Evolutionary conservation across 106 monocot genomes (phyloP), one percentile per base, ranked within the genome.

Genomic region (Hemerocallis citrina): DNA sequence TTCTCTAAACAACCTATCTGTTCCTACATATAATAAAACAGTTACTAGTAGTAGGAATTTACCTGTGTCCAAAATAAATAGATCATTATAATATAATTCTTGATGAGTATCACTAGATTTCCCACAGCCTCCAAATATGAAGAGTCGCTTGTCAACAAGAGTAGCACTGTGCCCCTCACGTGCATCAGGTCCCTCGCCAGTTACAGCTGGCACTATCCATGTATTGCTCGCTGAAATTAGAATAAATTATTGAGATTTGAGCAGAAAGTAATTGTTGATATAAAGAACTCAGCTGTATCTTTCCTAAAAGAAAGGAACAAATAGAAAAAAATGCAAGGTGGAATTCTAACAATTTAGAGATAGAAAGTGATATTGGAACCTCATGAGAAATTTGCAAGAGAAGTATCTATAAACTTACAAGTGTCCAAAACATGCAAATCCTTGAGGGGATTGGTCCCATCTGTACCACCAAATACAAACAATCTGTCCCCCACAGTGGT

Each of bases 381-480:
- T 32, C 35, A 34, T 7, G 7, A 20, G 12, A 21, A n/a, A n/a
- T n/a, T n/a, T n/a, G n/a, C n/a, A n/a, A n/a, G n/a, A n/a, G n/a
- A n/a, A n/a, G n/a, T n/a, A n/a, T 19, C 0, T 35, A 57, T 22
- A 36, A 19, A 77, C 89, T 59, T 69, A 89, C 89, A 73, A 9
- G 89, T 81, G 63, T 89, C 89, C 47, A 89, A 43, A 65, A 89
- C 70, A 40, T 81, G 73, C 34, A 89, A 44, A 69, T 89, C 89
- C 27, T 74, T 76, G 61, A 85, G 67, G 23, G 89, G 89, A 33
- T 65, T 89, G 19, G 38, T 70, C 42, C 89, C 89, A 75, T 85
- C 84, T n/a, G 89, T 89, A 31, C 89, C 89, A 68, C 89, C 89
- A 81, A 85, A 89, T 14, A 89, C 78, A 79, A 84, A 89, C 3